Evolutionary conservation across 2,329 filamentous ascomycete species (phyloP).

Genomic region (Aspergillus brunneoviolaceus): DNA sequence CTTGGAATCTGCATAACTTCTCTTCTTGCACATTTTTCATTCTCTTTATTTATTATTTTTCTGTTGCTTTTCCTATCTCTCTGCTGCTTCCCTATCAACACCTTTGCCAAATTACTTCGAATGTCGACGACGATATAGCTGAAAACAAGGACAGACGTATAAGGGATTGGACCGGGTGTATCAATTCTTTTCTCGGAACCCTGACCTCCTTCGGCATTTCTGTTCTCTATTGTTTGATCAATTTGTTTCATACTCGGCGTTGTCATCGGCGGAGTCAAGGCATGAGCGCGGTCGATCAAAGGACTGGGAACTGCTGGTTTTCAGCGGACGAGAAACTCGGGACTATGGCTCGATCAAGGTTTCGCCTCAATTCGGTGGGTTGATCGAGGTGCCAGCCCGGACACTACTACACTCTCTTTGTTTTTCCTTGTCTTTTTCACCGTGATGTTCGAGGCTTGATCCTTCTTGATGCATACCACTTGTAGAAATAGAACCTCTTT

Average conservation of each 20-base stretch:
- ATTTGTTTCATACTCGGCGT: conserved; percentile 33
- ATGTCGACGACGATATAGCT: conserved; percentile 9
- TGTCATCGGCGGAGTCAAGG: conserved; percentile 36
- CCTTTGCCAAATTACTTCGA: conserved; percentile 5
- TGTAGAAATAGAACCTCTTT: conserved; percentile 40
- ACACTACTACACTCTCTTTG: conserved; percentile 16
- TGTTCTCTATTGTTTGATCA: conserved; percentile 29
- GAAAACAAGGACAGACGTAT: conserved; percentile 5
- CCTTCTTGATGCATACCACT: conserved; percentile 25
- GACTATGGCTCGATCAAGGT: conserved; percentile 16
- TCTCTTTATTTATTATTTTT: conserved; percentile 17
- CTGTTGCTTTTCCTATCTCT: conserved; percentile 12
- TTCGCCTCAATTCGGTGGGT: conserved; percentile 6
- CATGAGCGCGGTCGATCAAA: conserved; percentile 29
- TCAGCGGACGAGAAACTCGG: conserved; percentile 23
- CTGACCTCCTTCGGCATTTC: conserved; percentile 22
- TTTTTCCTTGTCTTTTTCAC: conserved; percentile 14
- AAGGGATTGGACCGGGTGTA: background rate
- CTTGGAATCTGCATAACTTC: conserved; percentile 32
- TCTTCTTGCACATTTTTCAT: conserved; percentile 38
- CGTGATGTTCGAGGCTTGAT: conserved; percentile 15
- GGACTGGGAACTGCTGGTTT: conserved; percentile 31
- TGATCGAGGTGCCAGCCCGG: background rate
- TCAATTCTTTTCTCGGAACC: conserved; percentile 19
- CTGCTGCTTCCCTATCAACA: conserved; percentile 7